Conservation (phyloP, 164 flowering plant species). For the Magnolia kwangsiensis region DNA sequence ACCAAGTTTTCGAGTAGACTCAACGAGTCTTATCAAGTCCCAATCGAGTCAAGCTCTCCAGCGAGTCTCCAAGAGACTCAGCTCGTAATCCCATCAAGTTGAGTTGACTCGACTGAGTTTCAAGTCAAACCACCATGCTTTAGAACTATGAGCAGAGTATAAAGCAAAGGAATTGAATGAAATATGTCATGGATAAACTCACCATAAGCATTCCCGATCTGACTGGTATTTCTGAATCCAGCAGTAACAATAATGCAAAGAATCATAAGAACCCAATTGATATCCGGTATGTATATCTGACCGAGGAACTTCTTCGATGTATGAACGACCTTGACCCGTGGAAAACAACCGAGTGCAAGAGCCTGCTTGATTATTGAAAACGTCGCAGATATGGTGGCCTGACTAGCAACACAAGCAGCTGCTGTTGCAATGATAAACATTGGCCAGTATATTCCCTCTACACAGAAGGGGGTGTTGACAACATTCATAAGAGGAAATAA, state of each 20-base stretch:
- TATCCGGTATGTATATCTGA: conserved; percentile 86
- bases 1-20: too few relatives aligned
- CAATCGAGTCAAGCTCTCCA: too few relatives aligned
- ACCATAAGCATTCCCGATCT: conserved; percentile 96
- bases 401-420: conserved; percentile 93
- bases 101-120: too few relatives aligned
- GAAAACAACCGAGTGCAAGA: conserved; percentile 80
- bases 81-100: too few relatives aligned
- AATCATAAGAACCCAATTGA: conserved; percentile 85
- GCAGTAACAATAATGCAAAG: conserved; percentile 82
- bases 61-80: too few relatives aligned
- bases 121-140: too few relatives aligned
- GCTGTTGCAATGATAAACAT: conserved; percentile 72
- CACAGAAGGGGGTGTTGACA: conserved; percentile 6
- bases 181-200: conserved; percentile 19
- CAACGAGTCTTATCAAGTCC: too few relatives aligned
- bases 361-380: conserved; percentile 92
- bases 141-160: not conserved
- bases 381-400: conserved; percentile 85
- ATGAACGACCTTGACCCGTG: conserved; percentile 83
- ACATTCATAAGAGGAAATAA: conserved; percentile 1
- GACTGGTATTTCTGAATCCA: conserved; percentile 70
- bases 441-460: conserved; percentile 89
- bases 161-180: not conserved
- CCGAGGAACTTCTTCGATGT: conserved; percentile 75